Evolutionary conservation across 768 basidiomycete species (phyloP), one percentile per base, ranked within the genome.

Genomic region (Boletus fagicola): DNA sequence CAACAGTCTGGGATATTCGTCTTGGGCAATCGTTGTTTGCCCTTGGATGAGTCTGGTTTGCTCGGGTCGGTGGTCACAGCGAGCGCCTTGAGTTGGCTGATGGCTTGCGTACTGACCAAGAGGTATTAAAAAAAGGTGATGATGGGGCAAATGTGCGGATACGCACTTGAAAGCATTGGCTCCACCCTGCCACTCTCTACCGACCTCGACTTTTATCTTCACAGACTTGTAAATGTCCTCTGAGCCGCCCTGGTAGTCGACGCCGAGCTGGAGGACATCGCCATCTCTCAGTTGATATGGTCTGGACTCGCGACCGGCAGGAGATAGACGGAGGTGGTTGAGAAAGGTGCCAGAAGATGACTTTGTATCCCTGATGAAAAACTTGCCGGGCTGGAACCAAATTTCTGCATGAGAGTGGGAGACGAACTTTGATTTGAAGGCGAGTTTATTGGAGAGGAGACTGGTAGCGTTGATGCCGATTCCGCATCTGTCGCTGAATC

Each of bases 211-310:
- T 62, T 91, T 82, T 70, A 99, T 97, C 83, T 96, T 98, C 57
- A 98, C 92, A 57, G 90, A 92, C 76, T 97, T 90, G 73, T 96
- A 98, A 51, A 96, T 94, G 73, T 98, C 95, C 76, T 98, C 94
- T 9, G 91, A 85, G 0, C 96, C 96, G 6, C 96, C 96, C 72
- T 98, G 95, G 74, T 97, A 99, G 71, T 98, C 95, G 78, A n/a
- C n/a, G n/a, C n/a, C n/a, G n/a, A n/a, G n/a, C n/a, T n/a, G n/a
- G n/a, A n/a, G n/a, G n/a, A n/a, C n/a, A n/a, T n/a, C n/a, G n/a
- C n/a, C n/a, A n/a, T n/a, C n/a, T n/a, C n/a, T n/a, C n/a, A n/a
- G n/a, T 59, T 83, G 83, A 58, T 80, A 86, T 1, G 92, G 83
- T 39, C 85, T 76, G 6, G 86, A 89, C 70, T 96, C 95, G 8